Base-by-base conservation (phyloP, 108 stramenopile genomes). In the Conticribra weissflogii region DNA sequence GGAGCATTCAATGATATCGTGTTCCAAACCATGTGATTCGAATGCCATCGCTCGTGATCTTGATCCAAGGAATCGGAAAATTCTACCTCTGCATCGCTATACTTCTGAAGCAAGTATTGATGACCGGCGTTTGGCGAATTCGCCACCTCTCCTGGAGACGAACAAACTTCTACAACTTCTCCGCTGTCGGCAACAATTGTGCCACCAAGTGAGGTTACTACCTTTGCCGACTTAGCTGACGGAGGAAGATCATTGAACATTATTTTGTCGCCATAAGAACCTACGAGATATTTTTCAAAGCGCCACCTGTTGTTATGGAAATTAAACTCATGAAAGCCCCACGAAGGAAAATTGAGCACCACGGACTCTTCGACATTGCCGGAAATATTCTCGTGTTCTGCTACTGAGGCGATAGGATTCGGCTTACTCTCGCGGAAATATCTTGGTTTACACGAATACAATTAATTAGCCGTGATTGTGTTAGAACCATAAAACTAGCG, bases 81-180 rank as follows among this genome's bases (percentile, higher is more conserved):
- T 41, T 77, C 81, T 29, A 60, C 55, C 19, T 61, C 67, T 2
- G 60, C 59, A 36, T 76, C 74, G 36, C 63, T 67, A n/a, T 31
- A 57, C 24, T 70, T 63, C 36, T 76, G 68, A 8, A 70, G 61
- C 16, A 57, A 34, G 55, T 76, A 76, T 44, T 70, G 75, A 56
- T 65, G 54, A 30, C 79, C 67, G 44, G 32, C 28, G 17, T 60
- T 50, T 0, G 71, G 64, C 16, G 46, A 62, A 41, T 71, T 81
- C 14, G 62, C 23, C 23, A 81, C 80, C 62, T 82, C 81, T 25
- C 81, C 81, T 27, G 69, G 76, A 16, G 65, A 68, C 3, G 66
- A 72, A 64, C 81, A 82, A 29, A 72, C 68, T 67, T 76, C 65
- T 17, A 76, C 47, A 0, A 63, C 53, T 17, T 46, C 60, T 51